A percentile compares a stretch with the other conserved stretches of the same genome.
phyloP scores from a whole-genome alignment of 208 protist species.

The Dictyostelium gargantuum region DNA sequence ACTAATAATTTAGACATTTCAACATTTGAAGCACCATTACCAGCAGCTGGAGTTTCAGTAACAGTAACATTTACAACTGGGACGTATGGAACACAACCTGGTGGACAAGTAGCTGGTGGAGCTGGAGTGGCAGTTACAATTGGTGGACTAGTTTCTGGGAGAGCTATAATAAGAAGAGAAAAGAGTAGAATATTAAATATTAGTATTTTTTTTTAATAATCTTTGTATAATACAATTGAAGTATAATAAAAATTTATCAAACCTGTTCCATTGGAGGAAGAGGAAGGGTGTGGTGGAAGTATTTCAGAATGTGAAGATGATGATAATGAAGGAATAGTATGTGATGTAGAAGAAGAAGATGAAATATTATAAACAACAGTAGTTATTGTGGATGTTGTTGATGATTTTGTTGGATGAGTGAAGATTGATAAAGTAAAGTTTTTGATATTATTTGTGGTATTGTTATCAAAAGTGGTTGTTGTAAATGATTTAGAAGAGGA shows the following conservation, averaged over 20 bases:
- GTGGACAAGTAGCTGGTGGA: neutral
- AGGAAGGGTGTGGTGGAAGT: too few relatives aligned
- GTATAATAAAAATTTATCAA: neutral
- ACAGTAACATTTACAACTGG: neutral
- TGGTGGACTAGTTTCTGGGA: neutral
- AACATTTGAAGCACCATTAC: neutral
- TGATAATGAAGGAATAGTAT: too few relatives aligned
- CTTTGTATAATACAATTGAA: too few relatives aligned
- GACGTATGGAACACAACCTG: neutral
- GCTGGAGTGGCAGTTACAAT: neutral
- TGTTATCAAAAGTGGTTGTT: neutral
- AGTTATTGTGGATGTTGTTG: neutral
- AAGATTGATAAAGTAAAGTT: neutral
- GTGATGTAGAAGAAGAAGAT: neutral
- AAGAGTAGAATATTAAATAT: neutral
- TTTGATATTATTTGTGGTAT: neutral
- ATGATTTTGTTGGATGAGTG: neutral
- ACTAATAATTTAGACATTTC: neutral
- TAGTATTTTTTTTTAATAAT: neutral
- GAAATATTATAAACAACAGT: neutral
- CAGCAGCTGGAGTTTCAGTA: slow-evolving; percentile 1
- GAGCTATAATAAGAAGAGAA: neutral
- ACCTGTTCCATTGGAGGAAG: neutral
- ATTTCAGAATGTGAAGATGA: too few relatives aligned
- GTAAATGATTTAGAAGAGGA: neutral